Evolutionary conservation across 345 rosid species (phyloP), one percentile per base, ranked within the genome.

Genomic region (Citrus sinensis): DNA sequence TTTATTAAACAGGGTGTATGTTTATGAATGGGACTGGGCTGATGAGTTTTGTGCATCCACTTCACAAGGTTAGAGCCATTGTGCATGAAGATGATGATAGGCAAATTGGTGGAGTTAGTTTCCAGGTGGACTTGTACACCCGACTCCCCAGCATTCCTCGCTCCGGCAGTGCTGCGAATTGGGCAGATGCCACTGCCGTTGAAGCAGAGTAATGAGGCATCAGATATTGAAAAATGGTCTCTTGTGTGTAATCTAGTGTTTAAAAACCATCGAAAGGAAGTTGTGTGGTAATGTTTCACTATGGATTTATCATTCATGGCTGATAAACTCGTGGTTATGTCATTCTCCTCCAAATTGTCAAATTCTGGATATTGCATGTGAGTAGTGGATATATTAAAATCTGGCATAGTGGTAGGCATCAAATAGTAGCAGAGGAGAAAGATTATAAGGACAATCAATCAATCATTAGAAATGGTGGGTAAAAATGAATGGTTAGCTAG

Each of bases 1-100:
- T 32, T 9, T 42, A 7, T 9, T 24, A 25, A 24, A 25, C 58
- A 67, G 84, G 84, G 6, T 84, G 86, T 60, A 49, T 84, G 13
- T 84, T 81, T 30, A 81, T 66, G 67, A 78, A 75, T 56, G 81
- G 77, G 6, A 86, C 85, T 11, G 87, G 90, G 4, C 79, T 89
- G 25, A 80, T 75, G 82, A 89, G 90, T 86, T 84, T 86, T 69
- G 89, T 80, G 75, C 89, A 87, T 81, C 89, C 90, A 14, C 81
- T 89, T 76, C 54, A 87, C 79, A 87, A 86, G 77, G 83, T 87
- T 17, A 80, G 82, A 70, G 87, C 88, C 30, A 75, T 87, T 80
- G 70, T 81, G 9, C 80, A 80, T 11, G 80, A 79, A 56, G 90
- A 86, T 20, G 85, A 85, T 6, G 84, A 81, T 69, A 86, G 90